Base-by-base conservation (phyloP, 192 early-diverging fungal species). In the Umbelopsis ramanniana region DNA sequence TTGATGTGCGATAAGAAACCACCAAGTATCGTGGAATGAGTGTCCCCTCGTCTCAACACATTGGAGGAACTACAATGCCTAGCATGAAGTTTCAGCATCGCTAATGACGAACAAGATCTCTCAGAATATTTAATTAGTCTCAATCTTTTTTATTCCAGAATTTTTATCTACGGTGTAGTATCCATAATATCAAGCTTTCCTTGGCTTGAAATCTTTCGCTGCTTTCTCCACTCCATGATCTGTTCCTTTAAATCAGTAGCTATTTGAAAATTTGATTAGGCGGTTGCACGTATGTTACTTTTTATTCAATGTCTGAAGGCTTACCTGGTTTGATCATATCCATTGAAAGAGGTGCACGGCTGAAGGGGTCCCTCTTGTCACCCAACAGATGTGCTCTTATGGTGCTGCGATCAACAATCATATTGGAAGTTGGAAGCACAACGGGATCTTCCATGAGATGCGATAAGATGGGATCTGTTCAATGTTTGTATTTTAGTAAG, bases 401-500 rank as follows among this genome's bases (percentile, higher is more conserved):
- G 1, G 93, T 96, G 21, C 93, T 89, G 38, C 93, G 80, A 74
- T 99, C 97, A 72, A 99, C 89, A 19, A 90, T 88, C 3, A 82
- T 82, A 48, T 84, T 86, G 3, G 94, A 95, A 0, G 91, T 91
- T 10, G 97, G 97, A 35, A 99, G 74, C 0, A 93, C 82, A 38
- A 99, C 97, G 5, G 97, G 97, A 73, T 99, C 94, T 50, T 93
- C 89, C 90, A 99, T 98, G 48, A 97, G 83, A 12, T 87, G 85
- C n/a, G 81, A 93, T 71, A 96, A 72, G 38, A 98, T 66, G 10
- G 95, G 95, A 81, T 97, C 95, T 89, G 72, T 23, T 0, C 45
- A 37, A 21, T n/a, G n/a, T n/a, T 19, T 1, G 40, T 5, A 7
- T 1, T n/a, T 50, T 1, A 33, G 17, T 37, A 19, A 37, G 6